Evolutionary conservation across 2,329 filamentous ascomycete genomes (phyloP).

Genomic region (Xylariales sp.): DNA sequence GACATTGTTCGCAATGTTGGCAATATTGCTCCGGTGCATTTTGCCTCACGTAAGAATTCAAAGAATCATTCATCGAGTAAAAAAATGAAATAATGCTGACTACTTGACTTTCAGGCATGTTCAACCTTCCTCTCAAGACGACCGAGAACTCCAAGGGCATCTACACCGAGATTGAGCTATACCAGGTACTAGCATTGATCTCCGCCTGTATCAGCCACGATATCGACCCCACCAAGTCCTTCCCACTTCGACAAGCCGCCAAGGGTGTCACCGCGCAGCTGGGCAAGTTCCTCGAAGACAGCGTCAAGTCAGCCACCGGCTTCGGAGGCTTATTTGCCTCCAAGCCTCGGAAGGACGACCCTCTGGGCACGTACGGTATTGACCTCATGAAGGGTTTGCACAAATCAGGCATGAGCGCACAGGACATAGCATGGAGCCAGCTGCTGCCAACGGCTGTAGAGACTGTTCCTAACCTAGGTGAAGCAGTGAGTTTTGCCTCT

Average conservation of each 20-base stretch:
- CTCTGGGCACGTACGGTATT: conserved; percentile 6
- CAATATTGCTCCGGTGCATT: conserved; percentile 42
- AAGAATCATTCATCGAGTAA: too few species aligned
- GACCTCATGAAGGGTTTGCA: conserved; percentile 3
- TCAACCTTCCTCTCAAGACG: conserved; percentile 52
- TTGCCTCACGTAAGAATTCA: too few species aligned
- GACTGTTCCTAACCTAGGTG: conserved; percentile 5
- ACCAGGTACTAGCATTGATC: conserved; percentile 34
- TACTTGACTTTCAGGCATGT: conserved; percentile 49
- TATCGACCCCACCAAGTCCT: background rate
- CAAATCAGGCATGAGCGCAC: background rate
- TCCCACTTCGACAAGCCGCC: conserved; percentile 1
- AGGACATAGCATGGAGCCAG: conserved; percentile 1
- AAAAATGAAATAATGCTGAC: too few species aligned
- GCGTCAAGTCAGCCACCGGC: background rate
- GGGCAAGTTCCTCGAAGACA: conserved; percentile 19
- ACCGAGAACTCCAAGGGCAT: conserved; percentile 45
- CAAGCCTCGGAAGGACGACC: conserved; percentile 1
- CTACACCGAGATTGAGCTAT: conserved; percentile 49
- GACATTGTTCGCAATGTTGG: conserved; percentile 33
- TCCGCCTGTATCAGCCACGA: conserved; percentile 3
- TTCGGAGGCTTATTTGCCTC: background rate
- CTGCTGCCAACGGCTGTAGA: background rate
- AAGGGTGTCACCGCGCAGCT: background rate
- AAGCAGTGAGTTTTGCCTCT: too few species aligned